Evolutionary conservation across 306 rosid genomes (phyloP), one percentile per base, ranked within the genome.

Genomic region (Vachellia pachyceras): DNA sequence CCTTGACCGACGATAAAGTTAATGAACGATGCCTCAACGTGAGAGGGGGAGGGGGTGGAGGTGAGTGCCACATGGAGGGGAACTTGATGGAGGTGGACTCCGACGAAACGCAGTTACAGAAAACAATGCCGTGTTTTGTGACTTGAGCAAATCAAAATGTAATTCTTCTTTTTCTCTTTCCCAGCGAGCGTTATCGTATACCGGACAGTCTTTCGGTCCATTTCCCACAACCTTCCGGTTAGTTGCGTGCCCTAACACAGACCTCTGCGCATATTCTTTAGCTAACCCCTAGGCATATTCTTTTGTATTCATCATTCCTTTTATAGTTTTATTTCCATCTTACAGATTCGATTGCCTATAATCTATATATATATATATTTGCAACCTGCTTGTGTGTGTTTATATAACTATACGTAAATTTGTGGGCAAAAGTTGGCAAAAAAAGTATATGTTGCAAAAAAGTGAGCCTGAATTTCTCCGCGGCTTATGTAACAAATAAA

Each of bases 271-370:
- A 45, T 45, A 45, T 45, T 45, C 50, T 45, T 36, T 47, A 52
- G 44, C 71, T 84, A 41, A 11, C 7, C 20, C 50, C 5, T 33
- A 23, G 40, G 88, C 75, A 85, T 81, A 81, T 81, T 85, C 85
- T 47, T 77, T 77, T 81, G 40, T 29, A 29, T 29, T 29, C 33
- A 29, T 66, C 73, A 57, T 77, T 81, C 15, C 4, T 42, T 41
- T 40, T 5, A 0, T 29, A 29, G 33, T 40, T 40, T 40, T 40
- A 40, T 40, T 40, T 6, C 5, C 41, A 37, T 37, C 41, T 5
- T 5, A 3, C 41, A 37, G 41, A 4, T 37, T 37, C 41, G 5
- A 37, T 37, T 37, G 41, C 41, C 4, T 37, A 1, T 6, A 0
- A n/a, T n/a, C n/a, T n/a, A n/a, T n/a, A n/a, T 37, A 5, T 37